Conservation (phyloP, 2,329 filamentous ascomycete species). For the Talaromyces sp. region DNA sequence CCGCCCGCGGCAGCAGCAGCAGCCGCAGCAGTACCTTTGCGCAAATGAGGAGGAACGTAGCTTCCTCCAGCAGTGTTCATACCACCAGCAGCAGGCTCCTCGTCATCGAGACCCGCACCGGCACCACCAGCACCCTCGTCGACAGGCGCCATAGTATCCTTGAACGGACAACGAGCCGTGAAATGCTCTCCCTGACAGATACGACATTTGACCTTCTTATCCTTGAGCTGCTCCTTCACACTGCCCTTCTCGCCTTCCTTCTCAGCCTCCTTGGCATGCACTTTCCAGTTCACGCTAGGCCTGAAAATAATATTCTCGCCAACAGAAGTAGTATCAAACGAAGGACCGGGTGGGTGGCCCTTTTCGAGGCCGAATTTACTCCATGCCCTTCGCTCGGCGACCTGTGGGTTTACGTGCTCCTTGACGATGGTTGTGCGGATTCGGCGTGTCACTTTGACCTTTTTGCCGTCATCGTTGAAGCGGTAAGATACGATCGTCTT, state of each 20-base stretch:
- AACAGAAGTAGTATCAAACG: conserved; percentile 83
- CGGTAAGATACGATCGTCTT: conserved; percentile 91
- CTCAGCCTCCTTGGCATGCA: conserved; percentile 70
- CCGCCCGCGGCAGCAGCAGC: conserved; percentile 53
- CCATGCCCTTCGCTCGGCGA: conserved; percentile 92
- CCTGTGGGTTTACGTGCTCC: conserved; percentile 91
- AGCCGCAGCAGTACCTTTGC: conserved; percentile 57
- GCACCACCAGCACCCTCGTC: conserved; percentile 41
- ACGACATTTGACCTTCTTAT: conserved; percentile 99
- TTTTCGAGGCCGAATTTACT: conserved; percentile 87
- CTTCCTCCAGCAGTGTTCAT: conserved; percentile 65
- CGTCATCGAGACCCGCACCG: conserved; percentile 41
- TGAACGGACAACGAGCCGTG: conserved; percentile 98
- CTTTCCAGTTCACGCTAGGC: conserved; percentile 90
- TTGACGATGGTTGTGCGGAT: conserved; percentile 89
- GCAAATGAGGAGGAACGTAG: conserved; percentile 91
- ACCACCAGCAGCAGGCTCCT: conserved; percentile 48
- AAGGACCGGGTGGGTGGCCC: conserved; percentile 78
- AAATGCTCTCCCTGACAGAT: conserved; percentile 99
- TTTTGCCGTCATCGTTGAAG: conserved; percentile 89
- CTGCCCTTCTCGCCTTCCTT: conserved; percentile 56
- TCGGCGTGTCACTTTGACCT: conserved; percentile 94
- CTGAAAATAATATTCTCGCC: conserved; percentile 98
- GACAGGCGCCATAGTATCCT: conserved; percentile 90
- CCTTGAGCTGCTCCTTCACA: conserved; percentile 72